phyloP scores from a whole-genome alignment of 257 asterid genomes.

The Parsonsia alboflavescens region DNA sequence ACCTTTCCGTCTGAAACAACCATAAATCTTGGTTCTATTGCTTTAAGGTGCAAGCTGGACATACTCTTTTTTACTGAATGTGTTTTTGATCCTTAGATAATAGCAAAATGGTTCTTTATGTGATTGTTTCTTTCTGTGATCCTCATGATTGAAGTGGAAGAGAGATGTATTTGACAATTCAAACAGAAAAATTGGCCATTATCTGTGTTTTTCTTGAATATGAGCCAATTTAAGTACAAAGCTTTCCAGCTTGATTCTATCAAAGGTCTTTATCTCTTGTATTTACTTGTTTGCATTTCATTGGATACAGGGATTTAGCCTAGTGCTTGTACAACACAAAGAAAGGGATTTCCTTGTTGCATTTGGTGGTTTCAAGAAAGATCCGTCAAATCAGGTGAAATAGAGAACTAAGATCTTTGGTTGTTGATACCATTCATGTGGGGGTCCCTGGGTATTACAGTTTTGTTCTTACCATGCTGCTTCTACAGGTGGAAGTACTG shows the following conservation, averaged over 20 bases:
- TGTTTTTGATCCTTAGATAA: background rate
- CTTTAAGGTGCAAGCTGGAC: too few relatives aligned
- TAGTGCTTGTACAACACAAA: conserved; percentile 81
- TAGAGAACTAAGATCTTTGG: conserved; percentile 7
- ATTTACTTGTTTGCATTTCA: background rate
- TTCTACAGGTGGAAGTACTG: conserved; percentile 80
- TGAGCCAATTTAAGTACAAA: background rate
- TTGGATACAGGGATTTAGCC: conserved; percentile 78
- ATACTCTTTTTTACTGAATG: background rate
- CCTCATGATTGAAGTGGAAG: background rate
- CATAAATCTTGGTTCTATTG: background rate
- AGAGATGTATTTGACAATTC: background rate
- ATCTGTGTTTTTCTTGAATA: background rate
- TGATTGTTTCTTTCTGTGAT: too few relatives aligned
- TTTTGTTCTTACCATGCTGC: conserved; percentile 9
- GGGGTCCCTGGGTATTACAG: background rate
- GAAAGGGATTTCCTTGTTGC: conserved; percentile 95
- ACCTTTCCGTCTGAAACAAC: background rate
- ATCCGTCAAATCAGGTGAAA: conserved; percentile 83
- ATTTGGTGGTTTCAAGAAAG: conserved; percentile 95
- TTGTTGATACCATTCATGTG: conserved; percentile 15
- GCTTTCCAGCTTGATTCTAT: background rate
- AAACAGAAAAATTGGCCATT: background rate
- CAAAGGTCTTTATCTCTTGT: background rate
- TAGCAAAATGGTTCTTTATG: background rate